Base-by-base conservation (phyloP, 306 rosid species). In the Quercus variabilis region DNA sequence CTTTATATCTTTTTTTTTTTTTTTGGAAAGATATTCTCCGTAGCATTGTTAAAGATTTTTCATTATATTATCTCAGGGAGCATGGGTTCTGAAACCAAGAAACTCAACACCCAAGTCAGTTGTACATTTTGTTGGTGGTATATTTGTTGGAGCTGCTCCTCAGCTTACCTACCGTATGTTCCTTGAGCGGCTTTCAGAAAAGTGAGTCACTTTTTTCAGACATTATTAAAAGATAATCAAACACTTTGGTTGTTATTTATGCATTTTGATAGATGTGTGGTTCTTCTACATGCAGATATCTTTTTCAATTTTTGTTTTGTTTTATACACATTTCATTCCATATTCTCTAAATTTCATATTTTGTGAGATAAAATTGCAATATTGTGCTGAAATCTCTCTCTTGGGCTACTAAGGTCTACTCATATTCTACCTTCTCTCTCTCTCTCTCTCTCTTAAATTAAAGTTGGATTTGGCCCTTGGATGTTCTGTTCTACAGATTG, bases 111-210 rank as follows among this genome's bases (percentile, higher is more conserved):
- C 99, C 25, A 89, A 85, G 81, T 89, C 67, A 6, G 98, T 93
- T 76, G 94, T 86, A 35, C 99, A 95, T 88, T 95, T 95, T 87
- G 82, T 95, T 19, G 99, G 99, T 64, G 99, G 99, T 46, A 87
- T 93, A 74, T 95, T 95, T 91, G 98, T 95, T 70, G 98, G 99
- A 75, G 99, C 98, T 64, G 98, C 99, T 18, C 99, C 99, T 80
- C 99, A 93, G 87, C 98, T 95, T 76, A 84, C 99, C 74, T 95
- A 95, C 83, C 97, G 97, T 4, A 80, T 89, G 92, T 95, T 93
- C 86, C 92, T 95, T 49, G 98, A 95, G 89, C 88, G 94, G 63
- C 97, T 95, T 49, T 87, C 98, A 6, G 92, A 93, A 83, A 88
- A 80, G 98, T 93, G 85, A 85, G 97, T 68, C 68, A 9, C 10